Percentiles rank a stretch among this genome's conserved stretches.
phyloP scores from a whole-genome alignment of 768 basidiomycete genomes.

The Phanerochaete carnosa region DNA sequence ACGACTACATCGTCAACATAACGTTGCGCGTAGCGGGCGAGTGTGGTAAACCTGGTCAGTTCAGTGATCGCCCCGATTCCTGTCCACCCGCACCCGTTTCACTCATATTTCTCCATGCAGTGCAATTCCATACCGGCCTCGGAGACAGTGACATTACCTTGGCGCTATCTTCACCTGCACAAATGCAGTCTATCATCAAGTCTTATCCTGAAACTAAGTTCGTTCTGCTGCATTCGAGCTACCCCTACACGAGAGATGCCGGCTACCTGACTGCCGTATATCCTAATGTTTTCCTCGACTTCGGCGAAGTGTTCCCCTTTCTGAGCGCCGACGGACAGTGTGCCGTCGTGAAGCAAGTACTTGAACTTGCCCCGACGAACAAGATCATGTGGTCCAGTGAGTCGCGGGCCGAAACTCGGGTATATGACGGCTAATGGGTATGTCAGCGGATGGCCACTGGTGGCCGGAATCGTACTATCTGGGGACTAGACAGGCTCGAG shows the following conservation, averaged over 20 bases:
- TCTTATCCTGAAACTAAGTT: constrained; percentile 57
- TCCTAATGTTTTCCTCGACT: constrained; percentile 73
- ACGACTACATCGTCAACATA: constrained; percentile 61
- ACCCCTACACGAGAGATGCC: constrained; percentile 76
- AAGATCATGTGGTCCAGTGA: constrained; percentile 82
- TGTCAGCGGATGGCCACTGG: constrained; percentile 59
- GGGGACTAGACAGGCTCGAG: constrained; percentile 59
- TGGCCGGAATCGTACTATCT: constrained; percentile 80
- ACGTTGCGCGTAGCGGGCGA: constrained; percentile 51
- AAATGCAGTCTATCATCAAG: constrained; percentile 66
- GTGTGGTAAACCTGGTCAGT: constrained; percentile 57
- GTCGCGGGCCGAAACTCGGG: constrained; percentile 10
- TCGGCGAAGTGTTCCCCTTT: constrained; percentile 75
- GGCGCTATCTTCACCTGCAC: constrained; percentile 55
- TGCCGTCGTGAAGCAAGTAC: constrained; percentile 52
- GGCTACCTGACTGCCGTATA: constrained; percentile 74
- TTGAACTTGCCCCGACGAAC: constrained; percentile 73
- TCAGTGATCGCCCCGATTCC: background rate
- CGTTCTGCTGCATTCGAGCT: constrained; percentile 73
- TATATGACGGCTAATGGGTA: background rate
- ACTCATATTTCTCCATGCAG: constrained; percentile 30
- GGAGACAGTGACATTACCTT: constrained; percentile 72
- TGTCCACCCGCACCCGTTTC: background rate
- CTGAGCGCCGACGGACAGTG: constrained; percentile 64
- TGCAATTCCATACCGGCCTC: constrained; percentile 83